Evolutionary conservation across 768 basidiomycete species (phyloP), one percentile per base, ranked within the genome.

Genomic region (Mycena capillaripes): DNA sequence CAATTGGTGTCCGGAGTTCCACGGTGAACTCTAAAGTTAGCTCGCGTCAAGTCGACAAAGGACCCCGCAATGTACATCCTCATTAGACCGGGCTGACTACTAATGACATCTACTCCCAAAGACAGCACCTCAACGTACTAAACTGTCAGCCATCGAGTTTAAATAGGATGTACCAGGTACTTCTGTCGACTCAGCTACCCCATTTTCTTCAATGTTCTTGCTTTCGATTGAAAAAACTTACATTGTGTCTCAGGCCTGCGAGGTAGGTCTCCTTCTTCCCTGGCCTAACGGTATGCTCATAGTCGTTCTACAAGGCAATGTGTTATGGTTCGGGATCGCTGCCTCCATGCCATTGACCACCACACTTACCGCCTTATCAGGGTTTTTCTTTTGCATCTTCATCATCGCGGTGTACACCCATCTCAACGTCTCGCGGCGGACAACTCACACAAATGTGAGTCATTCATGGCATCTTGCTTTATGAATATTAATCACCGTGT

Each of bases 321-420:
- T 69, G 67, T n/a, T 69, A 69, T 53, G 67, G 59, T 69, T 23
- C n/a, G 67, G 34, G 32, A 3, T 32, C 16, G 16, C 3, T 12
- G 8, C 3, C 21, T 12, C n/a, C n/a, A n/a, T n/a, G n/a, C 12
- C 17, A 4, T 8, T 12, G 14, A 21, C 9, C 11, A 19, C 25
- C n/a, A 16, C 19, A 14, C 34, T 14, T 21, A 30, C 12, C 12
- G 10, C 16, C 34, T 32, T n/a, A 8, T 14, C 36, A 69, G 67
- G 67, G 14, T 61, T 60, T n/a, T 53, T 69, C 17, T 23, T 69
- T 17, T 61, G 67, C 14, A 62, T 44, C 14, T 69, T 69, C 12
- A 38, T 48, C 4, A 16, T 66, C 36, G 46, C 53, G 1, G 44
- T 58, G 11, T 56, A 66, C 55, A 66, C 65, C 8, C 65, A 66